Conservation (phyloP, 1,284 basidiomycete genomes). For the Pseudozyma sp. region DNA sequence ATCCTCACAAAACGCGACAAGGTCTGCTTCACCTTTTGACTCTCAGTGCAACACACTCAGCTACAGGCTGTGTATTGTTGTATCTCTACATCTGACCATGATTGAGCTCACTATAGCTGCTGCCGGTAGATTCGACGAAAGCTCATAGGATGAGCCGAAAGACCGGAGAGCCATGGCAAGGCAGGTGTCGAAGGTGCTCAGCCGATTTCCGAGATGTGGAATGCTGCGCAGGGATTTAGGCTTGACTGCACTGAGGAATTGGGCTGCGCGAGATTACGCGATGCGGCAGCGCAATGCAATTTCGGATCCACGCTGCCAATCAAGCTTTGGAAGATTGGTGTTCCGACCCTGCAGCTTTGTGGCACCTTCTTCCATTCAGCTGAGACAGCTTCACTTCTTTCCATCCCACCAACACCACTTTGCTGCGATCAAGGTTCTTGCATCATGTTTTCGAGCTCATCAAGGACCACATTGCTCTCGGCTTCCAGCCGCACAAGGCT, state of each 20-base stretch:
- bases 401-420: not conserved
- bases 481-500: constrained; percentile 20
- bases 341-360: constrained; percentile 3
- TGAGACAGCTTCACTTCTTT: not conserved
- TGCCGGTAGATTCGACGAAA: no score
- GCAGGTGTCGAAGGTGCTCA: not conserved
- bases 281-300: constrained; percentile 18
- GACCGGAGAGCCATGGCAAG: not conserved
- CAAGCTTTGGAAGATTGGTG: not conserved
- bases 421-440: not conserved
- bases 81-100: no score
- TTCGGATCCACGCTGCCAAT: constrained; percentile 10
- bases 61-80: no score
- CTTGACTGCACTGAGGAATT: constrained; percentile 10
- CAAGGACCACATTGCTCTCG: constrained; percentile 22
- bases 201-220: constrained; percentile 18
- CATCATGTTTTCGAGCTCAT: constrained; percentile 25
- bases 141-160: no score
- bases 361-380: not conserved
- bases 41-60: no score
- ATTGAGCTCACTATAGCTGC: not conserved
- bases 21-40: no score
- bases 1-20: no score
- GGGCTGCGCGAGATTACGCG: constrained; percentile 31
- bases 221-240: not conserved